Evolutionary conservation across 257 asterid species (phyloP).

Genomic region (Solanum chmielewskii): DNA sequence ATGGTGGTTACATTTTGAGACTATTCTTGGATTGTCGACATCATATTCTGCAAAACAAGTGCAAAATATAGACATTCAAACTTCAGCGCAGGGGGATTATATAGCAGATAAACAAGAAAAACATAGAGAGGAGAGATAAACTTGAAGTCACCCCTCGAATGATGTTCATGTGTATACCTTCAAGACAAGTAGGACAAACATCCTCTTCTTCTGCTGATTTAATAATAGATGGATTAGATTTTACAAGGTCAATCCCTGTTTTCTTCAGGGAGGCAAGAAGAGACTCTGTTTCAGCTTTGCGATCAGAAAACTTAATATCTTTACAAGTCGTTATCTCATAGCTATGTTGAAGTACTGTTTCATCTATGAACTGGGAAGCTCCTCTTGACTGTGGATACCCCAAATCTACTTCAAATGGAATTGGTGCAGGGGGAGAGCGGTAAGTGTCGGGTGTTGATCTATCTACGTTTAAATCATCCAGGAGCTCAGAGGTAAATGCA

Average conservation of each 20-base stretch:
- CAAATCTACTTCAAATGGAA: slow-evolving; percentile 52
- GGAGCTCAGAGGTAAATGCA: slow-evolving; percentile 25
- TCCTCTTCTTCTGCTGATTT: slow-evolving; percentile 39
- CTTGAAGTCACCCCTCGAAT: neutral
- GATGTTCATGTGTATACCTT: slow-evolving; percentile 28
- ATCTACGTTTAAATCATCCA: slow-evolving; percentile 47
- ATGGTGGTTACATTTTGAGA: slow-evolving; percentile 62
- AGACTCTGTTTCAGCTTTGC: slow-evolving; percentile 15
- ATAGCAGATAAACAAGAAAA: neutral
- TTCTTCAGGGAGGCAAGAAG: slow-evolving; percentile 31
- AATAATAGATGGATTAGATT: slow-evolving; percentile 12
- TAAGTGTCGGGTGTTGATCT: slow-evolving; percentile 58
- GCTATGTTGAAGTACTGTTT: slow-evolving; percentile 7
- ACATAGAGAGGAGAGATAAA: neutral
- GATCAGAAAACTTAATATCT: slow-evolving; percentile 25
- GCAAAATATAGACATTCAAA: neutral
- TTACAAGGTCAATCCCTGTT: slow-evolving; percentile 22
- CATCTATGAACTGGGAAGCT: slow-evolving; percentile 12
- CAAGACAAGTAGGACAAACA: slow-evolving; percentile 78
- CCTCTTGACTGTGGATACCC: slow-evolving; percentile 25
- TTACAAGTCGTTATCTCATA: slow-evolving; percentile 8
- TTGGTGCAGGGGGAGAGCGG: slow-evolving; percentile 57
- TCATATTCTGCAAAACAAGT: slow-evolving; percentile 44
- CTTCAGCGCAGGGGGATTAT: neutral
- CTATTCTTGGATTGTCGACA: slow-evolving; percentile 51